These are phyloP conservation scores for Elsinoe batatas DNA, from an alignment of 2,329 filamentous ascomycete genomes.

Conservation along the genomic window DNA sequence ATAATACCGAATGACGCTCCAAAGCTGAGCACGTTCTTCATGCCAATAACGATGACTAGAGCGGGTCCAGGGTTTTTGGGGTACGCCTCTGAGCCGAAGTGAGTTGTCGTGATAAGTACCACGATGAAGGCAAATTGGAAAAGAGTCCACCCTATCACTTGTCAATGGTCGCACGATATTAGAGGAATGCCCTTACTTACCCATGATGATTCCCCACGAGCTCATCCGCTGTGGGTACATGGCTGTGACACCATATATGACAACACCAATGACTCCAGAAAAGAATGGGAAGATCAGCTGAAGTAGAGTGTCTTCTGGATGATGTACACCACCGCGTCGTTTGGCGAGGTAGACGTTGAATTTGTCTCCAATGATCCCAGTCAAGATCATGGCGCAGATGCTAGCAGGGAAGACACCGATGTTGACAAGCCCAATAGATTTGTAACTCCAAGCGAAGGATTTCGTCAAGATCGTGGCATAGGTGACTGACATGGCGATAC, in stretches of 20 bases:
- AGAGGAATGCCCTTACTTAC: background rate
- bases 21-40: constrained; percentile 29
- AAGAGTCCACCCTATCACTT: constrained; percentile 23
- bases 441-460: constrained; percentile 26
- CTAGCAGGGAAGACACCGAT: constrained; percentile 19
- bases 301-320: constrained; percentile 29
- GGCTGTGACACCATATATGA: constrained; percentile 27
- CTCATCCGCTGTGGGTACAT: constrained; percentile 15
- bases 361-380: constrained; percentile 21
- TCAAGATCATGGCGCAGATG: constrained; percentile 21
- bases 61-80: constrained; percentile 25
- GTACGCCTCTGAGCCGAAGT: constrained; percentile 24
- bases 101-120: constrained; percentile 23
- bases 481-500: constrained; percentile 31
- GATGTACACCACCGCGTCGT: constrained; percentile 26
- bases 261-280: constrained; percentile 23
- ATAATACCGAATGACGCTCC: constrained; percentile 25
- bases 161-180: background rate
- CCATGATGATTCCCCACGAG: constrained; percentile 20
- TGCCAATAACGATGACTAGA: constrained; percentile 26
- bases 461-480: constrained; percentile 30
- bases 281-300: constrained; percentile 27
- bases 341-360: constrained; percentile 25
- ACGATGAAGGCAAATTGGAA: constrained; percentile 21
- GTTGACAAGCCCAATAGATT: constrained; percentile 20